phyloP scores from a whole-genome alignment of 192 early-diverging fungal species.

The Gryganskiella cystojenkinii region DNA sequence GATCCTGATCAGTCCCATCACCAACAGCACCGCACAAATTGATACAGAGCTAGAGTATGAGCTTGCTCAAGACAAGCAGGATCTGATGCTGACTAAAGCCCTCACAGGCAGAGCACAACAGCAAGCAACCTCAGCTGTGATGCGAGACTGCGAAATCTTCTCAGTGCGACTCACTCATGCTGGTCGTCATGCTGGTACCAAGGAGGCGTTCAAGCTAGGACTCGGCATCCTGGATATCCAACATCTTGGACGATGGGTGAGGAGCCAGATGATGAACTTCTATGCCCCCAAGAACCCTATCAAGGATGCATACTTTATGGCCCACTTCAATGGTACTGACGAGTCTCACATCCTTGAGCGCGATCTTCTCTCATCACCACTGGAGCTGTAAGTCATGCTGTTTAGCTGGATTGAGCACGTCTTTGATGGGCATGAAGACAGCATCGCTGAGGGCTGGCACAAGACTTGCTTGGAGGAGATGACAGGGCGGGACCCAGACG shows the following conservation, averaged over 20 bases:
- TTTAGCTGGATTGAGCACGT: not conserved
- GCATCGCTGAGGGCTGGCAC: not conserved
- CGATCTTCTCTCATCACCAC: not conserved
- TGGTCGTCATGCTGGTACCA: constrained; percentile 18
- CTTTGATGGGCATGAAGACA: not conserved
- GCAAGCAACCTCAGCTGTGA: constrained; percentile 14
- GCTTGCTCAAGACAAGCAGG: not conserved
- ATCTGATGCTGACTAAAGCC: not conserved
- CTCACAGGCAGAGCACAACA: not conserved
- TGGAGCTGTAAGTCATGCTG: not conserved
- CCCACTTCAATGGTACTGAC: constrained; percentile 5
- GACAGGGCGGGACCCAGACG: not conserved
- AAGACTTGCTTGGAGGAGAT: constrained; percentile 1
- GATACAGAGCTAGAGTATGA: not conserved
- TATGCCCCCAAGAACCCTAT: constrained; percentile 1
- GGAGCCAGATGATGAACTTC: constrained; percentile 5
- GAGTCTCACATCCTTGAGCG: not conserved
- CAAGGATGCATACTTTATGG: not conserved
- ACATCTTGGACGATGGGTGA: constrained; percentile 27
- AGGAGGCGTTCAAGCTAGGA: constrained; percentile 13
- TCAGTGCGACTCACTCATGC: constrained; percentile 15
- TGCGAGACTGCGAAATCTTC: constrained; percentile 31
- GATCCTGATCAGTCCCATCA: not conserved
- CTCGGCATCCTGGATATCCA: constrained; percentile 10
- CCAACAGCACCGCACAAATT: constrained; percentile 5